Percentiles rank a stretch among this genome's conserved stretches.
phyloP scores from a whole-genome alignment of 148 eudicot genomes.

The Nepenthes mirabilis region DNA sequence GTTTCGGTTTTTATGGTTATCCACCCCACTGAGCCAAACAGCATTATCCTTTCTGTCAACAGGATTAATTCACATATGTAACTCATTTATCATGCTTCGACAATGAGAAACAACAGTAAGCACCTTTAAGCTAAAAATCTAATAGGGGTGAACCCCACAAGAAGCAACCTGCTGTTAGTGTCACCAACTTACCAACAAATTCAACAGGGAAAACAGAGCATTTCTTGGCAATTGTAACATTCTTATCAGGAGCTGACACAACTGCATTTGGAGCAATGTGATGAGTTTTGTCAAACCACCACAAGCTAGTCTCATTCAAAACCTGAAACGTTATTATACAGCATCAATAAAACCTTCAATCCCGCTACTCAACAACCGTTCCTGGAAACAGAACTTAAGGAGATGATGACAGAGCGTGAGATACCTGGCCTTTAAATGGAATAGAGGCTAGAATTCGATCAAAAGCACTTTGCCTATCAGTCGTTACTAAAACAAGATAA shows the following conservation, averaged over 20 bases:
- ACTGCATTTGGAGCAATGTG: slow-evolving; percentile 82
- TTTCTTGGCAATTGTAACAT: slow-evolving; percentile 90
- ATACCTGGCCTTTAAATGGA: slow-evolving; percentile 95
- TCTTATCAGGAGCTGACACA: slow-evolving; percentile 66
- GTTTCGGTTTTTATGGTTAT: no score
- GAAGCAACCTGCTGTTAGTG: neutral
- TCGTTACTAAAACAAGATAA: slow-evolving; percentile 80
- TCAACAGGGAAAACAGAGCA: slow-evolving; percentile 94
- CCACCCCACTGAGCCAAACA: no score
- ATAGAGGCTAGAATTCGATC: slow-evolving; percentile 90
- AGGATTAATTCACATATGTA: no score
- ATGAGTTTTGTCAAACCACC: slow-evolving; percentile 89
- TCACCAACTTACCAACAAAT: slow-evolving; percentile 69
- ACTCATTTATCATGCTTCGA: no score
- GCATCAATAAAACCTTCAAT: neutral
- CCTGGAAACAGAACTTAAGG: no score
- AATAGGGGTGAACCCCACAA: neutral
- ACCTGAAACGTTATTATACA: slow-evolving; percentile 33
- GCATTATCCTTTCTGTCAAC: no score
- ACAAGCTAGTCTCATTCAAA: slow-evolving; percentile 83
- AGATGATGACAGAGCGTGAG: neutral
- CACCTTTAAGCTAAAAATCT: neutral
- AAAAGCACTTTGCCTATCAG: slow-evolving; percentile 94
- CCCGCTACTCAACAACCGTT: no score
- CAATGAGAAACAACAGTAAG: no score